Evolutionary conservation across 441 rosid species (phyloP), one percentile per base, ranked within the genome.

Genomic region (Pelargonium fulgidum): DNA sequence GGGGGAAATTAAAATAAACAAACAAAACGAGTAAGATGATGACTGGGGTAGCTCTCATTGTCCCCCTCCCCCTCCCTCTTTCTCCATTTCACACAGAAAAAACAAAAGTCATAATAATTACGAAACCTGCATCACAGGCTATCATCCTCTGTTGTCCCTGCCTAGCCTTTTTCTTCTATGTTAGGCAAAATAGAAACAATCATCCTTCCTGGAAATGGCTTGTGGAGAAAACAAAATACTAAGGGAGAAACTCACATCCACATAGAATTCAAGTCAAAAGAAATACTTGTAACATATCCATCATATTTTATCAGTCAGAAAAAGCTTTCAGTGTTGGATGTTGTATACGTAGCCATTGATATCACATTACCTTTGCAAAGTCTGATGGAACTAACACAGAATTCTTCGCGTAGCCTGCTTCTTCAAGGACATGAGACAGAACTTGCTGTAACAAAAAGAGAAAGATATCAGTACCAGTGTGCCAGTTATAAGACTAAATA

Each of bases 331-430:
- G 17, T 22, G 7, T 16, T 54, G 22, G 16, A 54, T 7, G 9
- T 22, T 6, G 20, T 54, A 54, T 16, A 54, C 1, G 61, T 54
- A 54, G 17, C 20, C 59, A 52, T 26, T 17, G 24, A 54, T 16
- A 22, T 54, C 8, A 17, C 20, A 54, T 20, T 67, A 80, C 86
- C 86, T 80, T 80, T 24, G 74, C 44, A 64, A 83, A 83, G 67
- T 83, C 86, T 10, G 78, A 61, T 63, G 79, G 66, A 14, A 52
- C 68, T 70, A 80, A 20, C 26, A 59, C 42, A 36, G 81, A 83
- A 19, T 76, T 79, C 71, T 74, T 76, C 7, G 74, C 64, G 75
- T 78, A 80, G 71, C 86, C 82, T 54, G 82, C 82, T 69, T 80
- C 86, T 69, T 78, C 79, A 1, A 83, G 77, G 64, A 83, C 78